Evolutionary conservation across 805 yeast species (phyloP).

Genomic region (Nakazawaea populi): DNA sequence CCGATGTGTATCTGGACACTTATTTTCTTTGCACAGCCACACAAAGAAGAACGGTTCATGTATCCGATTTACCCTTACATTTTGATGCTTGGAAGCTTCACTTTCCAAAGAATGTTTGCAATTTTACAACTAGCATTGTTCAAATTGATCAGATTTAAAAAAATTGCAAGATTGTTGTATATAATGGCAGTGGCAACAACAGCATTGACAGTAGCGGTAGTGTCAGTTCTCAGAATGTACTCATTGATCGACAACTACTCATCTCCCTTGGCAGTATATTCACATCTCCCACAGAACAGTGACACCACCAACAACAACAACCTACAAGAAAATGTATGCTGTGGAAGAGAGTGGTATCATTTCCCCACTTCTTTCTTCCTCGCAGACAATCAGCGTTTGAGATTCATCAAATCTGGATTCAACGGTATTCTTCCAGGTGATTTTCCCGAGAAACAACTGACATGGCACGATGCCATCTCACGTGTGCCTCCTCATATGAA

Average conservation of each 20-base stretch:
- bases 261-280: conserved; percentile 63
- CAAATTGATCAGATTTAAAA: neutral
- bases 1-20: conserved; percentile 64
- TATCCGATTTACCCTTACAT: conserved; percentile 80
- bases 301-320: no score
- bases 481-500: conserved; percentile 63
- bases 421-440: conserved; percentile 88
- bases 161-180: neutral
- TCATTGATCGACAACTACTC: conserved; percentile 63
- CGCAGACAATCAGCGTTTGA: conserved; percentile 54
- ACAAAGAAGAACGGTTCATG: conserved; percentile 88
- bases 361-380: conserved; percentile 85
- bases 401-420: conserved; percentile 72
- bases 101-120: conserved; percentile 20
- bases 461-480: conserved; percentile 31
- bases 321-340: conserved; percentile 50
- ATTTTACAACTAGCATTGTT: conserved; percentile 2
- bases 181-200: conserved; percentile 5
- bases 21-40: conserved; percentile 72
- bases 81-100: conserved; percentile 54
- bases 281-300: conserved; percentile 20
- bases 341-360: conserved; percentile 96
- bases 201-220: conserved; percentile 14
- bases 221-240: conserved; percentile 46
- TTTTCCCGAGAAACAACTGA: conserved; percentile 42